These are phyloP conservation scores for Pythium grandisporangium DNA, from an alignment of 352 stramenopile genomes.

Conservation along the genomic window DNA sequence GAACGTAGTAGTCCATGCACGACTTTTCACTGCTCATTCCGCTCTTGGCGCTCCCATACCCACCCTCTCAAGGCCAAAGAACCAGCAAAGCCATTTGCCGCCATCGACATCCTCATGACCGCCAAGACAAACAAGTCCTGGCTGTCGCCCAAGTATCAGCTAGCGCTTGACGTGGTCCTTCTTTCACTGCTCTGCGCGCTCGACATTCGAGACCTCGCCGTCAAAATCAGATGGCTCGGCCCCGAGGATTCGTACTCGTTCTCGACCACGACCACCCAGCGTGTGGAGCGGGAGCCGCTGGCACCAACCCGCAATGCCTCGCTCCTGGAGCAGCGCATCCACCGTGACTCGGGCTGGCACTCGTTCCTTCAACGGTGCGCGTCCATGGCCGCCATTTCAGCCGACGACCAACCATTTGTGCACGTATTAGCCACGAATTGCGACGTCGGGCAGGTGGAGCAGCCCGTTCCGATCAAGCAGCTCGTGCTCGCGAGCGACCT, in stretches of 20 bases:
- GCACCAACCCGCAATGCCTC: neutral
- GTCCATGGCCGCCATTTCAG: conserved; percentile 6
- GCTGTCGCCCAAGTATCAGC: conserved; percentile 1
- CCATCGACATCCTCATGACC: no score
- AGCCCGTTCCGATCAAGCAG: neutral
- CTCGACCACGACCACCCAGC: neutral
- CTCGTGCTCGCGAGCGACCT: conserved; percentile 9
- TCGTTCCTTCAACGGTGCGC: conserved; percentile 16
- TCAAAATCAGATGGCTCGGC: conserved; percentile 17
- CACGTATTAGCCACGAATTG: conserved; percentile 10
- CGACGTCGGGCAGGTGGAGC: conserved; percentile 4
- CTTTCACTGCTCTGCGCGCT: conserved; percentile 11
- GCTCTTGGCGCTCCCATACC: no score
- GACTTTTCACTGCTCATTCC: no score
- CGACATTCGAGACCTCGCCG: conserved; percentile 15
- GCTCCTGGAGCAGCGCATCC: neutral
- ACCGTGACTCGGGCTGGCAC: conserved; percentile 8
- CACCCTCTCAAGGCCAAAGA: no score
- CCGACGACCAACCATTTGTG: neutral
- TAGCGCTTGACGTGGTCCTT: conserved; percentile 14
- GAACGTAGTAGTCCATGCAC: no score
- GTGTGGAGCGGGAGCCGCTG: conserved; percentile 2
- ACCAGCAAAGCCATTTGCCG: no score
- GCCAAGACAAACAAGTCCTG: no score
- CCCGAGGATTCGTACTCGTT: conserved; percentile 16